phyloP scores from a whole-genome alignment of 2,329 filamentous ascomycete genomes.

The Neocatenulostroma microsporum region DNA sequence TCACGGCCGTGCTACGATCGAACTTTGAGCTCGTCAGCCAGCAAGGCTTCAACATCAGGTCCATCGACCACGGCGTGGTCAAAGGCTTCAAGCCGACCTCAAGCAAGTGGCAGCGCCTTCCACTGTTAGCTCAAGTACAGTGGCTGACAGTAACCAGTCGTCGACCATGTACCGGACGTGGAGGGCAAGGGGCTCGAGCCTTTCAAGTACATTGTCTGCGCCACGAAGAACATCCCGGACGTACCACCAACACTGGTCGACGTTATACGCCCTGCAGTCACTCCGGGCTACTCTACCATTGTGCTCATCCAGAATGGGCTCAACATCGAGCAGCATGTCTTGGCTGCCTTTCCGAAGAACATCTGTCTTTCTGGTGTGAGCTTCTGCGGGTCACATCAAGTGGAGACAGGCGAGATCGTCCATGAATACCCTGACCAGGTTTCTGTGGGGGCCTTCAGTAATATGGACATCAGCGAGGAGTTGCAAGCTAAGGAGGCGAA shows the following conservation, averaged over 20 bases:
- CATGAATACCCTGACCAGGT: slow-evolving; percentile 48
- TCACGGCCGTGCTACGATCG: slow-evolving; percentile 50
- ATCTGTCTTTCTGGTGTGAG: slow-evolving; percentile 47
- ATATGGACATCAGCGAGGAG: slow-evolving; percentile 28
- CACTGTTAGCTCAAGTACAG: too few species aligned
- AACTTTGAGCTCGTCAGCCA: slow-evolving; percentile 45
- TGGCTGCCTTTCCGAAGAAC: slow-evolving; percentile 45
- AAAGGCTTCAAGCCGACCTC: slow-evolving; percentile 10
- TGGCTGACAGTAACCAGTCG: too few species aligned
- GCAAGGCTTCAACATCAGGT: slow-evolving; percentile 48
- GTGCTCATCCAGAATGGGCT: slow-evolving; percentile 56
- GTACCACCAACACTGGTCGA: slow-evolving; percentile 42
- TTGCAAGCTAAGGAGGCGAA: slow-evolving; percentile 27
- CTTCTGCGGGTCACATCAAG: slow-evolving; percentile 47
- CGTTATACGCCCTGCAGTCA: slow-evolving; percentile 47
- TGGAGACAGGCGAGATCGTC: slow-evolving; percentile 39
- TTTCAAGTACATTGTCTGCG: slow-evolving; percentile 51
- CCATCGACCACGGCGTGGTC: slow-evolving; percentile 48
- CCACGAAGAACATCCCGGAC: slow-evolving; percentile 54
- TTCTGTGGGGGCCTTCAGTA: slow-evolving; percentile 45
- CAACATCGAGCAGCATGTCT: slow-evolving; percentile 53
- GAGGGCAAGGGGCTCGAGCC: slow-evolving; percentile 17
- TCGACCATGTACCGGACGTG: slow-evolving; percentile 43
- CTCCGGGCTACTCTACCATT: slow-evolving; percentile 44
- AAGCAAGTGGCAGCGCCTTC: too few species aligned